Conservation (phyloP, 768 basidiomycete species). For the Coprinopsis strossmayeri region DNA sequence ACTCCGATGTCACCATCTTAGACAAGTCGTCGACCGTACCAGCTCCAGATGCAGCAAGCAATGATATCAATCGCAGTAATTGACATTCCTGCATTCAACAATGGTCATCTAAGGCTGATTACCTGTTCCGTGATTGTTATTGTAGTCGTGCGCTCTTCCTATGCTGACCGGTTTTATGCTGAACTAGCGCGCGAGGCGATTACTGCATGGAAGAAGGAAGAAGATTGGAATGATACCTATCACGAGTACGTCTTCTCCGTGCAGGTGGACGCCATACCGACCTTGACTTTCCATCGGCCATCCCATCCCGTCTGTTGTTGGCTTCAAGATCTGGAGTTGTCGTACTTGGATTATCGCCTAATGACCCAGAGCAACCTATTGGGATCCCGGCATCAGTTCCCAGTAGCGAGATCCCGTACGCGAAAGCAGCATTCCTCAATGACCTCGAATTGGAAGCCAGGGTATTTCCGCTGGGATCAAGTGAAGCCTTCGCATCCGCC, state of each 20-base stretch:
- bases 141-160: slow-evolving; percentile 70
- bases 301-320: too few species aligned
- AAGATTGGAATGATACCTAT: slow-evolving; percentile 67
- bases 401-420: slow-evolving; percentile 35
- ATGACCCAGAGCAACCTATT: too few species aligned
- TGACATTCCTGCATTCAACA: slow-evolving; percentile 1
- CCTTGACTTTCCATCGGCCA: too few species aligned
- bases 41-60: slow-evolving; percentile 74
- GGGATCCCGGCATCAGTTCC: too few species aligned
- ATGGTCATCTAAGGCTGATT: background rate
- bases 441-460: slow-evolving; percentile 53
- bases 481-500: slow-evolving; percentile 33
- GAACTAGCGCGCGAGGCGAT: slow-evolving; percentile 75
- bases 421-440: slow-evolving; percentile 52
- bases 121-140: background rate
- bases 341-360: slow-evolving; percentile 35
- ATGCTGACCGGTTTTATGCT: slow-evolving; percentile 63
- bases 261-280: too few species aligned
- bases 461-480: slow-evolving; percentile 32
- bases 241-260: slow-evolving; percentile 66
- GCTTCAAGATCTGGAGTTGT: slow-evolving; percentile 60
- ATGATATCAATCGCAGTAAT: slow-evolving; percentile 46
- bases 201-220: slow-evolving; percentile 58
- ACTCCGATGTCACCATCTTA: slow-evolving; percentile 63
- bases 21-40: slow-evolving; percentile 68